Percentiles rank a stretch among this genome's conserved stretches.
These are phyloP conservation scores for Cryptosporidium parvum DNA, from an alignment of 169 alveolate genomes.

Conservation along the genomic window DNA sequence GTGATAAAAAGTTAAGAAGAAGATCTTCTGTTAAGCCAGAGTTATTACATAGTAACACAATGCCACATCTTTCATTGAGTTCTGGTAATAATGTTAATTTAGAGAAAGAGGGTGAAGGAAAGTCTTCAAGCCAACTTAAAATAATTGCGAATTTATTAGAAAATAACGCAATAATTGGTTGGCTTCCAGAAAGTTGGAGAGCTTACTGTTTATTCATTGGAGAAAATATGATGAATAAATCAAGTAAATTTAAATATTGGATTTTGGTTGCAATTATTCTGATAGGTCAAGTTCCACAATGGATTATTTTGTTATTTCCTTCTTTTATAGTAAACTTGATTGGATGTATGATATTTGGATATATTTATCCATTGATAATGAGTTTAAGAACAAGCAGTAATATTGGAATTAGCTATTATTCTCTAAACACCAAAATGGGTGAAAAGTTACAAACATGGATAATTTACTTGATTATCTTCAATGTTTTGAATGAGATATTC, in stretches of 20 bases:
- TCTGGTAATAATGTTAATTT: neutral
- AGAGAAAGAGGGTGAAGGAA: slow-evolving; percentile 6
- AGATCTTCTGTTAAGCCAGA: slow-evolving; percentile 5
- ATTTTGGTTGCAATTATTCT: slow-evolving; percentile 19
- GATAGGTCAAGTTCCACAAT: slow-evolving; percentile 63
- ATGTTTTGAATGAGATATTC: slow-evolving; percentile 6
- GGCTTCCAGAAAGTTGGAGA: slow-evolving; percentile 59
- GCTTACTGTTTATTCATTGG: slow-evolving; percentile 15
- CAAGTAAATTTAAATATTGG: slow-evolving; percentile 24
- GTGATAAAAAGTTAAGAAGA: neutral
- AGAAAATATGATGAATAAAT: slow-evolving; percentile 25
- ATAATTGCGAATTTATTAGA: slow-evolving; percentile 21
- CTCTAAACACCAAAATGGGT: neutral
- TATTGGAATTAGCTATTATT: slow-evolving; percentile 1
- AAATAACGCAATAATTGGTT: slow-evolving; percentile 16
- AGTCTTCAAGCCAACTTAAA: neutral
- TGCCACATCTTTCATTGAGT: slow-evolving; percentile 30
- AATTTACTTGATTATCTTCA: slow-evolving; percentile 6
- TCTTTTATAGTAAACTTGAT: slow-evolving; percentile 51
- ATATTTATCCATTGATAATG: slow-evolving; percentile 46
- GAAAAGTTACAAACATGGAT: slow-evolving; percentile 54
- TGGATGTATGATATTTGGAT: slow-evolving; percentile 68
- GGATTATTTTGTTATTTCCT: slow-evolving; percentile 64
- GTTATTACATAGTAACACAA: slow-evolving; percentile 52
- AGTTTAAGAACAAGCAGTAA: slow-evolving; percentile 29